A percentile compares a stretch with the other conserved stretches of the same genome.
phyloP scores from a whole-genome alignment of 2,329 filamentous ascomycete species.

The Aschersonia sp. region DNA sequence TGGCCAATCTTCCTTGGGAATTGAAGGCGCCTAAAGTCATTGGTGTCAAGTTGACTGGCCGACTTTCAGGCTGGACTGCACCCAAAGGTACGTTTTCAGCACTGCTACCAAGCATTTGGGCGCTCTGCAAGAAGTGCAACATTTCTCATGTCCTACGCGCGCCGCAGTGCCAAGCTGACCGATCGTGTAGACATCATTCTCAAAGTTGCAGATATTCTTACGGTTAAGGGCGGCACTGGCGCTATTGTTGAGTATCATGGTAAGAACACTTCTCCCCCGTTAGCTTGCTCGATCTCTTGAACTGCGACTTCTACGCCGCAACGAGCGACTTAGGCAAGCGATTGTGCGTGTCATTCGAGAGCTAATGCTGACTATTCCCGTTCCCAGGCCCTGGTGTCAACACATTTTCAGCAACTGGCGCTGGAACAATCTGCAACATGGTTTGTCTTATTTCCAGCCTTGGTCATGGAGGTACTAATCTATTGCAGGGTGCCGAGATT shows the following conservation, averaged over 20 bases:
- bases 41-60: slow-evolving; percentile 85
- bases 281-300: too few species aligned
- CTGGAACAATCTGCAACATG: slow-evolving; percentile 70
- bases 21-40: slow-evolving; percentile 96
- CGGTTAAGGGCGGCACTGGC: slow-evolving; percentile 95
- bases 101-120: not conserved
- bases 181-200: slow-evolving; percentile 67
- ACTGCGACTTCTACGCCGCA: too few species aligned
- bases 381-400: slow-evolving; percentile 40
- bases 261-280: slow-evolving; percentile 18
- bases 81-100: slow-evolving; percentile 57
- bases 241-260: slow-evolving; percentile 69
- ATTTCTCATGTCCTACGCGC: not conserved
- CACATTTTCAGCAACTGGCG: slow-evolving; percentile 34
- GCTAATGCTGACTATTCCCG: not conserved
- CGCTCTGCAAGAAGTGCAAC: not conserved
- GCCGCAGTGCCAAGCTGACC: not conserved
- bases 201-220: slow-evolving; percentile 92
- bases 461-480: not conserved
- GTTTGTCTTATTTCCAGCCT: slow-evolving; percentile 13
- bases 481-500: slow-evolving; percentile 40
- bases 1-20: slow-evolving; percentile 96
- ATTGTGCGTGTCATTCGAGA: too few species aligned
- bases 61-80: slow-evolving; percentile 79
- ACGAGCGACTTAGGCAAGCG: too few species aligned